A percentile compares a stretch with the other conserved stretches of the same genome.
These are phyloP conservation scores for Closterium sp. DNA, from an alignment of 139 green algal genomes.

Conservation along the genomic window DNA sequence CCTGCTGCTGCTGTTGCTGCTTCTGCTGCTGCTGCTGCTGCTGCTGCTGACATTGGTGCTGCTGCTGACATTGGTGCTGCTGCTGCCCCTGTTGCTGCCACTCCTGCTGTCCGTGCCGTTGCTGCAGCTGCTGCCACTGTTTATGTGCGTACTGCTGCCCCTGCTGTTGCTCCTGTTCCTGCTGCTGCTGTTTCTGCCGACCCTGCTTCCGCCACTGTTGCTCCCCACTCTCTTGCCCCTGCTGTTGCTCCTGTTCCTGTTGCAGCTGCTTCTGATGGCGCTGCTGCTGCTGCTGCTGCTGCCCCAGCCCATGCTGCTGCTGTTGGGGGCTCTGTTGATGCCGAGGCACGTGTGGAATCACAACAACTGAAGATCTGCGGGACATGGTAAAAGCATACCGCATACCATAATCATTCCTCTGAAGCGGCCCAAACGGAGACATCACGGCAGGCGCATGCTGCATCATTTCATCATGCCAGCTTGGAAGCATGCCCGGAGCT, in stretches of 20 bases:
- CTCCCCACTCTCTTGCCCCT: no score
- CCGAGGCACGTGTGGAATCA: neutral
- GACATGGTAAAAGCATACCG: neutral
- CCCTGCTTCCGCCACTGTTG: no score
- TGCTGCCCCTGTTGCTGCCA: neutral
- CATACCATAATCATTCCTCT: neutral
- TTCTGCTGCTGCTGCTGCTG: neutral
- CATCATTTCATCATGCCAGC: neutral
- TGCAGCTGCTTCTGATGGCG: no score
- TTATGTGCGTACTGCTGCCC: conserved; percentile 1
- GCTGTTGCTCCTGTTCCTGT: no score
- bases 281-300: neutral
- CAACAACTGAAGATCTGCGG: neutral
- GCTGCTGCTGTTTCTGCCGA: no score
- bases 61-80: neutral
- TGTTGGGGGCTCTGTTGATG: neutral
- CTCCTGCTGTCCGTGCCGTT: no score
- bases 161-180: no score
- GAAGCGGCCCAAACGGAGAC: neutral
- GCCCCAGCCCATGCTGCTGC: neutral
- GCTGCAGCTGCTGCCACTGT: no score
- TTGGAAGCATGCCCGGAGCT: neutral
- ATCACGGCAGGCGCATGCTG: neutral
- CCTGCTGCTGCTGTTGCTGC: no score
- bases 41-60: neutral